These are phyloP conservation scores for Mrakia blollopis DNA, from an alignment of 768 basidiomycete species.

Conservation along the genomic window DNA sequence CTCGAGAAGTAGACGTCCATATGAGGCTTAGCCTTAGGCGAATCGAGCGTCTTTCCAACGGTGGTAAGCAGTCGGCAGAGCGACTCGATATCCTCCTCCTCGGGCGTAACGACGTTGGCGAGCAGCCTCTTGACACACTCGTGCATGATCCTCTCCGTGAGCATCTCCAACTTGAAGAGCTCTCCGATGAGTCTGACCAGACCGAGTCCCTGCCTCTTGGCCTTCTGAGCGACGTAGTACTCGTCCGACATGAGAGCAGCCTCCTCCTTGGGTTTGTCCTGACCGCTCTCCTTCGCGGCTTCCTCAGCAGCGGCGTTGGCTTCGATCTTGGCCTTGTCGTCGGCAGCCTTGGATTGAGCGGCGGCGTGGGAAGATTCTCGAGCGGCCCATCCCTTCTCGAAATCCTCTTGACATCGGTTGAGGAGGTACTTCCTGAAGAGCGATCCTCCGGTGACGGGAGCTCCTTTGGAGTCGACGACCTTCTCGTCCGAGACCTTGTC, in stretches of 20 bases:
- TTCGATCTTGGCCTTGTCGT: constrained; percentile 72
- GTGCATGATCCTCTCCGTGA: constrained; percentile 97
- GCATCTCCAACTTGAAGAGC: constrained; percentile 97
- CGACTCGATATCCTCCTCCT: constrained; percentile 96
- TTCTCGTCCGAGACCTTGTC: constrained; percentile 81
- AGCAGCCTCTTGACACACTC: constrained; percentile 95
- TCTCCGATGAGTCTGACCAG: constrained; percentile 98
- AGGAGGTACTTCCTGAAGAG: constrained; percentile 95
- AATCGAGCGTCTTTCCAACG: constrained; percentile 78
- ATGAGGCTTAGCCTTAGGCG: constrained; percentile 62
- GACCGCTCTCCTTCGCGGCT: constrained; percentile 53
- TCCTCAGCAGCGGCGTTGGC: constrained; percentile 44
- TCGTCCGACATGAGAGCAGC: constrained; percentile 83
- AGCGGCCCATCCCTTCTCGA: constrained; percentile 89
- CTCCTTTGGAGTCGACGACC: constrained; percentile 72
- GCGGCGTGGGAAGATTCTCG: constrained; percentile 83
- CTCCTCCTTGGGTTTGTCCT: constrained; percentile 51
- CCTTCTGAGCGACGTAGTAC: constrained; percentile 93
- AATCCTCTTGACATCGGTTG: constrained; percentile 95
- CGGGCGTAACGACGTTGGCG: constrained; percentile 86
- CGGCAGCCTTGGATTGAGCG: constrained; percentile 74
- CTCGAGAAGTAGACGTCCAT: constrained; percentile 91
- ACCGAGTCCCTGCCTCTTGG: constrained; percentile 93
- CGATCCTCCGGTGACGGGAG: constrained; percentile 85
- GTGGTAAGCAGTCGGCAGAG: constrained; percentile 88